Evolutionary conservation across 73 alveolate species (phyloP).

Genomic region (Paramecium octaurelia): DNA sequence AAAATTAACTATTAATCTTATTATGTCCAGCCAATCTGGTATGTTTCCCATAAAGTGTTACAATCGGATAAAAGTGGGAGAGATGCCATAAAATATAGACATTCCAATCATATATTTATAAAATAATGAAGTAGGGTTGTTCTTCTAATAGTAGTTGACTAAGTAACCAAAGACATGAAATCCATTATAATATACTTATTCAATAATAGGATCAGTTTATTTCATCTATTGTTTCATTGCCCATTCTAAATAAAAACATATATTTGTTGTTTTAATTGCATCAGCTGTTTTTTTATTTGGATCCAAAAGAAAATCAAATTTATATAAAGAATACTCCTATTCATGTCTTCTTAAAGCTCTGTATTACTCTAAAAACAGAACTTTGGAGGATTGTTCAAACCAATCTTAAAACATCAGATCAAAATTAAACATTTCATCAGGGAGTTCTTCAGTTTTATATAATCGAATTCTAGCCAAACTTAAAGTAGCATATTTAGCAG

Average conservation of each 20-base stretch:
- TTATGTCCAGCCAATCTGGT: background rate
- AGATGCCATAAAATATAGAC: background rate
- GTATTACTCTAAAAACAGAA: background rate
- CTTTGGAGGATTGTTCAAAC: background rate
- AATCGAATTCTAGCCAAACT: background rate
- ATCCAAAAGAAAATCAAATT: constrained; percentile 6
- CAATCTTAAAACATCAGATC: constrained; percentile 29
- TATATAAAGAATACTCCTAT: background rate
- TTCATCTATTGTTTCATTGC: background rate
- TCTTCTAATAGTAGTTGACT: background rate
- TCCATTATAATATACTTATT: background rate
- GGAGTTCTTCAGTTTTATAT: constrained; percentile 29
- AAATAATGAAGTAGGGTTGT: background rate
- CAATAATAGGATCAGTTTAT: constrained; percentile 1
- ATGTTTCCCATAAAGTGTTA: background rate
- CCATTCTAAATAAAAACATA: constrained; percentile 26
- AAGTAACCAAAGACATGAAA: constrained; percentile 37
- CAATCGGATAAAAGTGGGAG: background rate
- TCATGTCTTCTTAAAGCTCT: constrained; percentile 46
- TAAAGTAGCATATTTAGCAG: constrained; percentile 39
- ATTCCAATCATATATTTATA: background rate
- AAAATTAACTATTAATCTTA: background rate
- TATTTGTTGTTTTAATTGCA: background rate
- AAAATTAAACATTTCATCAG: constrained; percentile 38
- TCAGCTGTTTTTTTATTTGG: background rate